Evolutionary conservation across 371 early-diverging fungal genomes (phyloP).

Genomic region (Capniomyces stellatus): DNA sequence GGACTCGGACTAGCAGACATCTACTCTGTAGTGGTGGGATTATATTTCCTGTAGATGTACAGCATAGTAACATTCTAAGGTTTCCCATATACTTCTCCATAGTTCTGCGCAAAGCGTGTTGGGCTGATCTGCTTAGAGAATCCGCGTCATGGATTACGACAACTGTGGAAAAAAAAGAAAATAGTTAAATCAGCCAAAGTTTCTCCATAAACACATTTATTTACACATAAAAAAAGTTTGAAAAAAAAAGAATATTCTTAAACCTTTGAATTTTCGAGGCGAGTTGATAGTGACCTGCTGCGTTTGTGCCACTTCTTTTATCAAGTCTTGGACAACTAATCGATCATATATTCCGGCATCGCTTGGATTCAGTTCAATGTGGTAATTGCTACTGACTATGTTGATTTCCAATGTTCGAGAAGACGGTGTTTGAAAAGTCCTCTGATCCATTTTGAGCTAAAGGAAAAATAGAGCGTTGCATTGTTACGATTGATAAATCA

Average conservation of each 20-base stretch:
- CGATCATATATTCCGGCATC: slow-evolving; percentile 94
- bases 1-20: slow-evolving; percentile 81
- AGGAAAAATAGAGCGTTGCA: not conserved
- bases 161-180: slow-evolving; percentile 28
- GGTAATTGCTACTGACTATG: slow-evolving; percentile 78
- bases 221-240: slow-evolving; percentile 24
- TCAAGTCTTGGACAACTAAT: slow-evolving; percentile 87
- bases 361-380: slow-evolving; percentile 82
- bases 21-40: slow-evolving; percentile 93
- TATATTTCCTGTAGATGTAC: slow-evolving; percentile 75
- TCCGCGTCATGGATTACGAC: slow-evolving; percentile 97
- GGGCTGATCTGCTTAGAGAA: slow-evolving; percentile 80
- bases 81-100: slow-evolving; percentile 97
- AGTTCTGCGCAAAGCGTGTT: slow-evolving; percentile 95
- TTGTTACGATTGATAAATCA: not conserved
- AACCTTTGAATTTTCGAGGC: slow-evolving; percentile 56
- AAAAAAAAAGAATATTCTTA: not conserved
- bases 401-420: slow-evolving; percentile 67
- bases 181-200: not conserved
- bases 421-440: slow-evolving; percentile 65
- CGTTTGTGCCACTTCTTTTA: slow-evolving; percentile 97
- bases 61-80: slow-evolving; percentile 87
- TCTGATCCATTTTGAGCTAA: slow-evolving; percentile 63
- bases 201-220: not conserved
- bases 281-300: slow-evolving; percentile 77